phyloP scores from a whole-genome alignment of 345 rosid genomes.

The Passiflora organensis region DNA sequence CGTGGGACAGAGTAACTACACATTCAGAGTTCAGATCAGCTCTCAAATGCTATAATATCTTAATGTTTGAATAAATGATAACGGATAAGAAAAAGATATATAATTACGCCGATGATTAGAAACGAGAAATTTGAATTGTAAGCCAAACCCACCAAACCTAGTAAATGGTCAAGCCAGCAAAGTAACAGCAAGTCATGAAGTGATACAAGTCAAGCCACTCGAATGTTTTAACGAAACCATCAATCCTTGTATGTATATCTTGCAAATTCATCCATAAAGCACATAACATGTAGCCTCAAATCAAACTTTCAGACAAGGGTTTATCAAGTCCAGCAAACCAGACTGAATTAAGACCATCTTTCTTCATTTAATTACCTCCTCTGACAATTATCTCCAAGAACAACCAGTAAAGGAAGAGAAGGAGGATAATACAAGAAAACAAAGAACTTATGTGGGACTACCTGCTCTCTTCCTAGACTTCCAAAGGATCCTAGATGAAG shows the following conservation, averaged over 20 bases:
- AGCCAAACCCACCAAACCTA: not conserved
- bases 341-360: not conserved
- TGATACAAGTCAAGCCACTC: too few relatives aligned
- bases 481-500: constrained; percentile 67
- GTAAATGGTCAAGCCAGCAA: constrained; percentile 8
- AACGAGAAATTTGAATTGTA: not conserved
- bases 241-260: not conserved
- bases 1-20: too few relatives aligned
- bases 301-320: not conserved
- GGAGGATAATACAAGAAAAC: not conserved
- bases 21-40: too few relatives aligned
- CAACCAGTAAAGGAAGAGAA: not conserved
- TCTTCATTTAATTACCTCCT: not conserved
- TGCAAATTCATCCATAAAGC: constrained; percentile 2
- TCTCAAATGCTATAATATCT: too few relatives aligned
- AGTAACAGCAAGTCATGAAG: not conserved
- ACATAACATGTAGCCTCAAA: too few relatives aligned
- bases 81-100: not conserved
- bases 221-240: not conserved
- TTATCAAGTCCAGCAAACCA: not conserved
- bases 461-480: constrained; percentile 79
- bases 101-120: not conserved
- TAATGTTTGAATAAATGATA: too few relatives aligned
- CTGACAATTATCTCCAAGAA: not conserved
- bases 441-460: constrained; percentile 1